phyloP scores from a whole-genome alignment of 345 rosid species.

The Eucalyptus sp. region DNA sequence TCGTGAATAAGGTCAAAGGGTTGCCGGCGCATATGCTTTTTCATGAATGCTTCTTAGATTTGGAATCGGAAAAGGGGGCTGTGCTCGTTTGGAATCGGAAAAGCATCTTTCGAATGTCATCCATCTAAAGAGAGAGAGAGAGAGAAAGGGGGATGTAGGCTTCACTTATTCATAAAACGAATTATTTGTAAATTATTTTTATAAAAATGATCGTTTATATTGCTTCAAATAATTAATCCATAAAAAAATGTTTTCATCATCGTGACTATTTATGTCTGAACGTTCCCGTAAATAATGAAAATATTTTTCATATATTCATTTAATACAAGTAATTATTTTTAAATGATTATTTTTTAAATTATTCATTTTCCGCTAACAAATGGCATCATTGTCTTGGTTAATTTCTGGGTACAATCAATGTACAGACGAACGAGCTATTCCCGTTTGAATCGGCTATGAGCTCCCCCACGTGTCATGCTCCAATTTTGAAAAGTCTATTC shows the following conservation, averaged over 20 bases:
- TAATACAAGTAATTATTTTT: not conserved
- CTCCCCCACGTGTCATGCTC: not conserved
- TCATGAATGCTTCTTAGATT: not conserved
- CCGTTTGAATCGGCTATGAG: not conserved
- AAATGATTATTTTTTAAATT: accelerated
- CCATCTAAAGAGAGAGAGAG: not conserved
- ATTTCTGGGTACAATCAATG: not conserved
- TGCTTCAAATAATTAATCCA: not conserved
- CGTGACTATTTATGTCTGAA: not conserved
- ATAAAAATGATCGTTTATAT: not conserved
- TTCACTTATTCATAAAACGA: not conserved
- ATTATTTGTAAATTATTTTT: not conserved
- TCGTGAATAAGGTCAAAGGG: not conserved
- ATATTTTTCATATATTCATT: no score
- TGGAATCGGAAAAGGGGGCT: not conserved
- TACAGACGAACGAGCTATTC: not conserved
- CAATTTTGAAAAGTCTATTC: not conserved
- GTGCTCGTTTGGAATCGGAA: not conserved
- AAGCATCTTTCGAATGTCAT: not conserved
- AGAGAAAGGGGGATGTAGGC: not conserved
- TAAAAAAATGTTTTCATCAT: not conserved
- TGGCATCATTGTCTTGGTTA: not conserved
- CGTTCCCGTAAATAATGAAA: accelerated
- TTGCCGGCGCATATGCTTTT: not conserved
- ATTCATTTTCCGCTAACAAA: not conserved